These are phyloP conservation scores for Globisporangium megalacanthum DNA, from an alignment of 352 stramenopile species.

Conservation along the genomic window DNA sequence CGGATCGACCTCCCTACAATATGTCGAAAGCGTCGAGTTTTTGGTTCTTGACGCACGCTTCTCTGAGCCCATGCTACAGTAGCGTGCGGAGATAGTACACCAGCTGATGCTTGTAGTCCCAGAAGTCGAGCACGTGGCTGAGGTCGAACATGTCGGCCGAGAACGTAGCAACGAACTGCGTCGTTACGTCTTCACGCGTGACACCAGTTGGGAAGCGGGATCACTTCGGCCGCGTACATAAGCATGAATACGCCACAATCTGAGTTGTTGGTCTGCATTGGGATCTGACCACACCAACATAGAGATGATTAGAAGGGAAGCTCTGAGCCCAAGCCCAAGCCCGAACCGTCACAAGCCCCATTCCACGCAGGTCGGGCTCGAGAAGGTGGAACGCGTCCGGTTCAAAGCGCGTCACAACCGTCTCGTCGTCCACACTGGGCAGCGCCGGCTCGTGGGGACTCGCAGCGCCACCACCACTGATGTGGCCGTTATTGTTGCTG, in stretches of 20 bases:
- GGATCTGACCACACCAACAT: constrained; percentile 51
- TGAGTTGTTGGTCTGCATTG: constrained; percentile 90
- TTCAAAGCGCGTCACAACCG: constrained; percentile 39
- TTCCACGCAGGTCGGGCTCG: constrained; percentile 65
- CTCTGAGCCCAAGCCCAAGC: no score
- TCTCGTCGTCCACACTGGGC: constrained; percentile 10
- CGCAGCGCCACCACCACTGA: no score
- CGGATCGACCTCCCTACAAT: no score
- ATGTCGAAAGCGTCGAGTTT: constrained; percentile 54
- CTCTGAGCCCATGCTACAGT: constrained; percentile 34
- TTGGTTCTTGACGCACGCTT: constrained; percentile 46
- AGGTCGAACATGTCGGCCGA: constrained; percentile 54
- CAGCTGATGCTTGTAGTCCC: constrained; percentile 73
- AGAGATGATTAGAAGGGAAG: background rate
- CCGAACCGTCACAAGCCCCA: no score
- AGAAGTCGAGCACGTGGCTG: constrained; percentile 67
- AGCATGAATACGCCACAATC: no score
- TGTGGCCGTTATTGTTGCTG: no score
- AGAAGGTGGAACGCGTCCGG: constrained; percentile 50
- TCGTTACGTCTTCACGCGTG: no score
- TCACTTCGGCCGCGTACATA: no score
- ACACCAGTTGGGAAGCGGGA: no score
- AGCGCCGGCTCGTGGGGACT: constrained; percentile 6
- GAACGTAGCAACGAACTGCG: constrained; percentile 33
- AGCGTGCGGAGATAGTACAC: constrained; percentile 64